Conservation (phyloP, 78 protist species). For the Chrysochromulina tobinii region DNA sequence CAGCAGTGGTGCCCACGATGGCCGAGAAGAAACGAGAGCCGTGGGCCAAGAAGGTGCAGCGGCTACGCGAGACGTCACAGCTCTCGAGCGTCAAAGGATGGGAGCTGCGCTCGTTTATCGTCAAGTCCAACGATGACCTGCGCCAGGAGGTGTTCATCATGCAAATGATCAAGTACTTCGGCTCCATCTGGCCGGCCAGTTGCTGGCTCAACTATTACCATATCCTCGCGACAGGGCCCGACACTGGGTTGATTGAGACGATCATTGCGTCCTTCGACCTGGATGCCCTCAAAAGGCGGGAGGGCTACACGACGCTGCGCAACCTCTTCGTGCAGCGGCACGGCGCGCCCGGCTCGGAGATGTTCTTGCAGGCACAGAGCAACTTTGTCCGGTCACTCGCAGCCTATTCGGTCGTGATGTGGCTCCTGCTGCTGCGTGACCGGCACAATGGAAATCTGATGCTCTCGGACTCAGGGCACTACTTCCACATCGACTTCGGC, state of each 20-base stretch:
- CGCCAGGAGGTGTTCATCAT: conserved; percentile 6
- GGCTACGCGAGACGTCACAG: neutral
- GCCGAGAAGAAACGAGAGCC: neutral
- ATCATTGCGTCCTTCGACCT: neutral
- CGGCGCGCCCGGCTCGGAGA: too few species aligned
- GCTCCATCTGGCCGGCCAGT: neutral
- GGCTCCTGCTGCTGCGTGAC: neutral
- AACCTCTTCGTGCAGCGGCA: neutral
- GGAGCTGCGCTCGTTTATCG: neutral
- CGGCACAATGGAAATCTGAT: conserved; percentile 29
- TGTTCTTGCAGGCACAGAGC: neutral
- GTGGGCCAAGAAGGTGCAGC: neutral
- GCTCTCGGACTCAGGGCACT: neutral
- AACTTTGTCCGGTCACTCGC: neutral
- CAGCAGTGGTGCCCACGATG: neutral
- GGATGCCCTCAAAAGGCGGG: neutral
- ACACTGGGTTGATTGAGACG: conserved; percentile 3
- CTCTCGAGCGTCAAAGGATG: neutral
- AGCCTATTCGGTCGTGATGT: neutral
- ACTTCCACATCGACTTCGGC: conserved; percentile 31
- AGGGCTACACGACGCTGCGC: neutral
- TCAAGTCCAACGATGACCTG: conserved; percentile 15
- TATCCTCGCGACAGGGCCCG: neutral
- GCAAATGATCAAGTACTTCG: neutral
- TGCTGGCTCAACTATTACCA: neutral